These are phyloP conservation scores for Haplosporangium sp. DNA, from an alignment of 371 early-diverging fungal species.

Conservation along the genomic window DNA sequence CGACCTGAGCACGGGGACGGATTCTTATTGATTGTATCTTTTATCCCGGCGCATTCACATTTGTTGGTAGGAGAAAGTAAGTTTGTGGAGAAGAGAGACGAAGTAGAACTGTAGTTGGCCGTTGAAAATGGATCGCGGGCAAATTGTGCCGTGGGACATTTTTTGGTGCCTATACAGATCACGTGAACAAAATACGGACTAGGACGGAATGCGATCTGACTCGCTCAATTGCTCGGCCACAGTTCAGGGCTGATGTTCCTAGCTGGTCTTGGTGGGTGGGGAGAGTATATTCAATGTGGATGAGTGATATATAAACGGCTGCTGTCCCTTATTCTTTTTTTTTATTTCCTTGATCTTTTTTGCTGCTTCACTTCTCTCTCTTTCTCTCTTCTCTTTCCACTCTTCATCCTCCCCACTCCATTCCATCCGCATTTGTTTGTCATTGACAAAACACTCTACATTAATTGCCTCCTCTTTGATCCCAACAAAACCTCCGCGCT, in stretches of 20 bases:
- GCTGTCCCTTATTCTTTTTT: background rate
- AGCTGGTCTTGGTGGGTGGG: too few relatives aligned
- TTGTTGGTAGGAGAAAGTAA: background rate
- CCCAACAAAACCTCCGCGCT: background rate
- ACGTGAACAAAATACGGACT: background rate
- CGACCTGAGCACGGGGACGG: background rate
- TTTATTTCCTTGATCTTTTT: background rate
- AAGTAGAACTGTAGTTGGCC: background rate
- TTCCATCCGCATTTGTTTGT: background rate
- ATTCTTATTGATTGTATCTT: background rate
- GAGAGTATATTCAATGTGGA: background rate
- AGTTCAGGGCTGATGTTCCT: too few relatives aligned
- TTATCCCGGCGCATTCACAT: too few relatives aligned
- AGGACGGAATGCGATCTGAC: constrained; percentile 1
- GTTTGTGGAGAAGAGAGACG: constrained; percentile 10
- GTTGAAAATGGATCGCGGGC: background rate
- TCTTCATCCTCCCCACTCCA: background rate
- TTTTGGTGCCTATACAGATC: background rate
- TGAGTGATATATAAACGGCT: background rate
- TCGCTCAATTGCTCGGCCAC: background rate
- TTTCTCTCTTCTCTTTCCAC: background rate
- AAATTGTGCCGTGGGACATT: constrained; percentile 13
- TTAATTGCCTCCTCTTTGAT: background rate
- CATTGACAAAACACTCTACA: too few relatives aligned
- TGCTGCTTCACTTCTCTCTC: background rate